Base-by-base conservation (phyloP, 2,329 filamentous ascomycete genomes). In the Trichoderma guizhouense region DNA sequence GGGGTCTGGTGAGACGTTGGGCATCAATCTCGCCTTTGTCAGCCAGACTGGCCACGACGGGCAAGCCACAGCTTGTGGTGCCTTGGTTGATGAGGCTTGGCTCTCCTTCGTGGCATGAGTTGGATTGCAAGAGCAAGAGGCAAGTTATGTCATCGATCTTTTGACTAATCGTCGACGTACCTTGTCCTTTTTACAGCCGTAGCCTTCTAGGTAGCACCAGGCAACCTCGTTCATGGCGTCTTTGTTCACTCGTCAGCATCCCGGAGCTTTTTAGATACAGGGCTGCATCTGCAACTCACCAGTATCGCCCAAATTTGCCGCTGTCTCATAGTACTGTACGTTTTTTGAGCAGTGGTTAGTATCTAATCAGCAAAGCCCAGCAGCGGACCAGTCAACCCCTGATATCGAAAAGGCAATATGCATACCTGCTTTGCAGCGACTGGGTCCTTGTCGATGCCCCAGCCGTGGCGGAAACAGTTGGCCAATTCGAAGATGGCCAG, bases 111-210 rank as follows among this genome's bases (percentile, higher is more conserved):
- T 71, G 30, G 55, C 62, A 32, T 39, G 62, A 71, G 26, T 11
- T 6, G 43, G 9, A 57, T 34, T 7, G 32, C 32, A 32, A 43
- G 55, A 32, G 28, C 28, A 30, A 61, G 66, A 51, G 55, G 28
- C 21, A 62, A 69, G 67, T 34, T 53, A 53, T 69, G 39, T 55
- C 26, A 58, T 61, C 26, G 9, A 68, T 30, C 7, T 43, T 43
- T 67, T 61, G 64, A 63, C 57, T 57, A 57, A 61, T 47, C 24
- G 43, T 18, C 21, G 60, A 89, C 93, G 83, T 87, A 98, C 95
- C 93, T 97, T 98, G 85, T 99, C 95, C 82, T 98, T 99, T 82
- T 94, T 96, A 79, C 94, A 95, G 39, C 96, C 96, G 82, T 97
- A 97, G n/a, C 96, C 96, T 80, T 98, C 92, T 32, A 97, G 82